Evolutionary conservation across 306 rosid genomes (phyloP).

Genomic region (Morella rubra): DNA sequence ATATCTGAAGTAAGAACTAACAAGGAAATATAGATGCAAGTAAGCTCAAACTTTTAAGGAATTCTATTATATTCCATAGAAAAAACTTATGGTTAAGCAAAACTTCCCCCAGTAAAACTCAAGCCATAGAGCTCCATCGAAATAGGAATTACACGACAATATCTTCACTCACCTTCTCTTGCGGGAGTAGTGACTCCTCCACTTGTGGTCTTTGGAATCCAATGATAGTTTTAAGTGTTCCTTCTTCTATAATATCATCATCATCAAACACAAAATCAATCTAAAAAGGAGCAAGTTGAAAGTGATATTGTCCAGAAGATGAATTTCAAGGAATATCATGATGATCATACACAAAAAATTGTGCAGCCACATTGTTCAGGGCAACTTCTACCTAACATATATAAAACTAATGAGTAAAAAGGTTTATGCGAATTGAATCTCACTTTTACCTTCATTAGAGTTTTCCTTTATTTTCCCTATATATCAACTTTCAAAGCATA

Average conservation of each 20-base stretch:
- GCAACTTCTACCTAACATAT: not conserved
- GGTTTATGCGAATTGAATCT: not conserved
- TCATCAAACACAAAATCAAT: constrained; percentile 94
- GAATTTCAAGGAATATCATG: constrained; percentile 5
- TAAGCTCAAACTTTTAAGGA: not conserved
- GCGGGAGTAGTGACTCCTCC: constrained; percentile 65
- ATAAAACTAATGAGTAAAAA: not conserved
- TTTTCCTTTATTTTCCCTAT: not conserved
- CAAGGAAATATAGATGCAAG: not conserved
- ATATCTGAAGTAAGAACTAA: not conserved
- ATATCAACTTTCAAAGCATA: not conserved
- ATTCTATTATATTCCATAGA: not conserved
- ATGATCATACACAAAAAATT: constrained; percentile 10
- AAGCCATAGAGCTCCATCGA: not conserved
- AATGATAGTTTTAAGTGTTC: constrained; percentile 66
- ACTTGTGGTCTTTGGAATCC: constrained; percentile 56
- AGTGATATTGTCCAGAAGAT: constrained; percentile 30
- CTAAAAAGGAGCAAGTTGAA: constrained; percentile 55
- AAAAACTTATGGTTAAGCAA: not conserved
- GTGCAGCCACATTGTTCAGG: constrained; percentile 18
- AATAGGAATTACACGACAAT: constrained; percentile 8
- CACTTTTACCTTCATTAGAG: not conserved
- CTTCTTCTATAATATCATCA: constrained; percentile 86
- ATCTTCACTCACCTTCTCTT: constrained; percentile 59
- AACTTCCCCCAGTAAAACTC: not conserved